Base-by-base conservation (phyloP, 1,139 yeast species). In the Debaryomycetaceae sp. region DNA sequence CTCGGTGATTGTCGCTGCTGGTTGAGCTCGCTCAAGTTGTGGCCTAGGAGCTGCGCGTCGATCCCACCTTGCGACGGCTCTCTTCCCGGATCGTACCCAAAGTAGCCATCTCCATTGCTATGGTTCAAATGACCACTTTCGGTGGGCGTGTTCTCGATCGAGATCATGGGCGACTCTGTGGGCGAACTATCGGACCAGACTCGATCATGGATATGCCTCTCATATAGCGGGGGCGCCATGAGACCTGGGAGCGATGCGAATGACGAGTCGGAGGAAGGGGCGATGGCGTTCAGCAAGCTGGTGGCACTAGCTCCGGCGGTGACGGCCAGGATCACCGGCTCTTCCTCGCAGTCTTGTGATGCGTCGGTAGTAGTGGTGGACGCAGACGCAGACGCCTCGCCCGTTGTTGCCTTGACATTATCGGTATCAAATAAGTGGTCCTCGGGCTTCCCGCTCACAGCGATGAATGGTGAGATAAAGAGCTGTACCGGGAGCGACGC, bases 181-280 rank as follows among this genome's bases (percentile, higher is more conserved):
- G 77, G 70, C 2, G 77, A 66, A 4, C 76, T 62, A 32, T 80
- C 94, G 22, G 70, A 64, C 87, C 87, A 87, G 23, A 90, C 56
- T 32, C 86, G 59, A 52, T 90, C 98, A 51, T 82, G 86, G 22
- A 86, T 73, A 49, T 85, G 95, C 36, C 68, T 75, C 37, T 77
- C 86, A 47, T 90, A 90, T 37, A 80, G 68, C 18, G 98, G 98
- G 3, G 97, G 97, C 0, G 96, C 95, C 52, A 76, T 64, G 25
- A 73, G 53, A 0, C 69, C 71, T 8, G 60, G 58, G 35, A 62
- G 54, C n/a, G 61, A 51, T 3, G 59, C 48, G 25, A 37, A 46
- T 8, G 64, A 55, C 2, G 62, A 46, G 12, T 43, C 43, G 32
- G 49, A 52, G 6, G 62, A 53, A 30, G 30, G 23, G 38, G 36